Percentiles rank a stretch among this genome's conserved stretches.
Conservation (phyloP, 2,329 filamentous ascomycete species). For the Fusarium sp. region DNA sequence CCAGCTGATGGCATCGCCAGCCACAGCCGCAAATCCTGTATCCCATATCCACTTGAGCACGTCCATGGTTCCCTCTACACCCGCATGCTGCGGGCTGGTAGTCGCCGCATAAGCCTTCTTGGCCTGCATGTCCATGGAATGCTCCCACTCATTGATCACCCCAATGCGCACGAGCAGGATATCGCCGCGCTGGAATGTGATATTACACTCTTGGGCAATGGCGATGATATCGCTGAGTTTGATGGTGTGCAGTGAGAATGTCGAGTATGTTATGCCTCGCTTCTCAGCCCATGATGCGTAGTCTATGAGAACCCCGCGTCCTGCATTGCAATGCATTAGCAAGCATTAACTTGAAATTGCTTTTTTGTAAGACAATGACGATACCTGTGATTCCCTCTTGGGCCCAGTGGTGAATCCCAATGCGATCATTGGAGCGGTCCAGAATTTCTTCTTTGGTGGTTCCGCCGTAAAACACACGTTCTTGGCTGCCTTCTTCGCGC, state of each 20-base stretch:
- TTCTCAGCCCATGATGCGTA: slow-evolving; percentile 60
- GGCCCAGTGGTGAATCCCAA: slow-evolving; percentile 64
- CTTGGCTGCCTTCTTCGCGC: slow-evolving; percentile 51
- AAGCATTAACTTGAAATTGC: neutral
- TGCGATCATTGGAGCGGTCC: slow-evolving; percentile 58
- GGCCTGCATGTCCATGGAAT: slow-evolving; percentile 54
- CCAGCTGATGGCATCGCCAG: slow-evolving; percentile 66
- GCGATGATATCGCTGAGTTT: slow-evolving; percentile 48
- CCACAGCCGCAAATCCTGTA: slow-evolving; percentile 67
- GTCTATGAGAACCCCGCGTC: slow-evolving; percentile 66
- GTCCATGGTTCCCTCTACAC: slow-evolving; percentile 63
- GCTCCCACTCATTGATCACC: slow-evolving; percentile 58
- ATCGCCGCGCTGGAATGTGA: slow-evolving; percentile 64
- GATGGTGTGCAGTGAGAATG: slow-evolving; percentile 57
- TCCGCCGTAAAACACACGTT: slow-evolving; percentile 64
- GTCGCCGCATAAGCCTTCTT: slow-evolving; percentile 55
- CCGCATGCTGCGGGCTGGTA: slow-evolving; percentile 52
- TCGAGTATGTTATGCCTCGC: slow-evolving; percentile 56
- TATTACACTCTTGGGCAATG: slow-evolving; percentile 56
- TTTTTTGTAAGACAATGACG: neutral
- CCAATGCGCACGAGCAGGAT: slow-evolving; percentile 68
- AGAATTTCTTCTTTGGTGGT: slow-evolving; percentile 61
- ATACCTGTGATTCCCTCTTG: slow-evolving; percentile 55
- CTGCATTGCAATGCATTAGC: slow-evolving; percentile 36
- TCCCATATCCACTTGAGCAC: slow-evolving; percentile 71